Evolutionary conservation across 2,329 filamentous ascomycete genomes (phyloP).

Genomic region (Monilinia aucupariae): DNA sequence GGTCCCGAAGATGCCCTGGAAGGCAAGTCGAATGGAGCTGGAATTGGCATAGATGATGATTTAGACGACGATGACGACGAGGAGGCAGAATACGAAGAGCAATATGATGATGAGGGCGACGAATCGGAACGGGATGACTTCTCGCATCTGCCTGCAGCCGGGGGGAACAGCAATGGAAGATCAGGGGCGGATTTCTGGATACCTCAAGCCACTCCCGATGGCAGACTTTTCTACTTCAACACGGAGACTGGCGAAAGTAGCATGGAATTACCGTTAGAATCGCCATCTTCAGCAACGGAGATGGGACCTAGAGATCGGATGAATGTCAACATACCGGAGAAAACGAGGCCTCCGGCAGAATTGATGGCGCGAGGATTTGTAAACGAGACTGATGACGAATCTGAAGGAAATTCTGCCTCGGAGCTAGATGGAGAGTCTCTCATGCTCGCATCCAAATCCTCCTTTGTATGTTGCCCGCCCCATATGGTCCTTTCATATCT

Average conservation of each 20-base stretch:
- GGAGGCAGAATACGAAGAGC: conserved; percentile 61
- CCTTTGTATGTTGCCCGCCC: conserved; percentile 51
- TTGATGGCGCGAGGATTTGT: conserved; percentile 79
- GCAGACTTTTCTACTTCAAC: conserved; percentile 95
- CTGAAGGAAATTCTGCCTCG: conserved; percentile 74
- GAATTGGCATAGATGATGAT: conserved; percentile 48
- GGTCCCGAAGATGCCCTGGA: conserved; percentile 68
- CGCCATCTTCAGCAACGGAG: conserved; percentile 73
- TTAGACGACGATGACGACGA: conserved; percentile 62
- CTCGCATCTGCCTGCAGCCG: conserved; percentile 61
- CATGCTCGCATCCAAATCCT: conserved; percentile 63
- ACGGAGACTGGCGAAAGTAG: conserved; percentile 93
- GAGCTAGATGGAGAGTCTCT: conserved; percentile 75
- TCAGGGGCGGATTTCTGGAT: conserved; percentile 98
- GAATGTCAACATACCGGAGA: conserved; percentile 82
- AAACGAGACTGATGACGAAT: conserved; percentile 86
- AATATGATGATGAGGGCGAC: conserved; percentile 55
- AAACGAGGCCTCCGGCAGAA: conserved; percentile 83
- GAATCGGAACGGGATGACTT: conserved; percentile 57
- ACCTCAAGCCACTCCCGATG: conserved; percentile 90
- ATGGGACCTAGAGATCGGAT: conserved; percentile 82
- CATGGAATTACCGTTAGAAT: conserved; percentile 90
- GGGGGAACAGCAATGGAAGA: conserved; percentile 56
- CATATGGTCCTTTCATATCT: conserved; percentile 14
- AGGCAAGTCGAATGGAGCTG: conserved; percentile 50